Base-by-base conservation (phyloP, 345 rosid genomes). In the Moricandia arvensis region DNA sequence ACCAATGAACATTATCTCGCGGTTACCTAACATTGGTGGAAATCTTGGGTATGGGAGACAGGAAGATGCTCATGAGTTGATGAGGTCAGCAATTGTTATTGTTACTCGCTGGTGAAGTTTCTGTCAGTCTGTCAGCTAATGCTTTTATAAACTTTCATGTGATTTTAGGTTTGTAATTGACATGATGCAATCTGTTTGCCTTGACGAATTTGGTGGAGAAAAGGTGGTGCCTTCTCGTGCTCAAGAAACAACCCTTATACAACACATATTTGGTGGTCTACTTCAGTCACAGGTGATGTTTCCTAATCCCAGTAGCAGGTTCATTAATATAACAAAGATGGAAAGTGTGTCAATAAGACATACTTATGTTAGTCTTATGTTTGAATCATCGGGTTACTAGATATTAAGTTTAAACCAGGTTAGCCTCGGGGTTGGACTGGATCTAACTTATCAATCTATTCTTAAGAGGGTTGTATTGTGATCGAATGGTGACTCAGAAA, bases 21-120 rank as follows among this genome's bases (percentile, higher is more conserved):
- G 94, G 43, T 71, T 96, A 63, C 89, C 93, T 38, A 93, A 86
- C 66, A 89, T 95, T 73, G 96, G 97, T 74, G 94, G 99, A 68
- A 93, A 91, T 80, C 96, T 96, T 67, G 99, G 94, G 61, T 88
- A 87, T 84, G 99, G 99, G 78, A 91, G 91, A 84, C 98, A 96
- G 76, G 99, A 96, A 85, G 99, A 96, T 89, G 98, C 99, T 68
- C 99, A 96, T 73, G 99, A 96, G 79, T 88, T 93, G 76, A 93
- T 96, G 98, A 96, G 99, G 99, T 92, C 37, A 49, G 73, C 15
- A 17, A 13, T 17, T 26, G 8, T 47, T 71, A 10, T 33, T 68
- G 7, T 61, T 15, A 67, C 21, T 60, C 41, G 51, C 1, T 41
- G 7, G 7, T 72, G 24, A 7, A 67, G 6, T 54, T 62, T 68